Conservation (phyloP, 2,329 filamentous ascomycete genomes). For the Paecilomyces niveus region DNA sequence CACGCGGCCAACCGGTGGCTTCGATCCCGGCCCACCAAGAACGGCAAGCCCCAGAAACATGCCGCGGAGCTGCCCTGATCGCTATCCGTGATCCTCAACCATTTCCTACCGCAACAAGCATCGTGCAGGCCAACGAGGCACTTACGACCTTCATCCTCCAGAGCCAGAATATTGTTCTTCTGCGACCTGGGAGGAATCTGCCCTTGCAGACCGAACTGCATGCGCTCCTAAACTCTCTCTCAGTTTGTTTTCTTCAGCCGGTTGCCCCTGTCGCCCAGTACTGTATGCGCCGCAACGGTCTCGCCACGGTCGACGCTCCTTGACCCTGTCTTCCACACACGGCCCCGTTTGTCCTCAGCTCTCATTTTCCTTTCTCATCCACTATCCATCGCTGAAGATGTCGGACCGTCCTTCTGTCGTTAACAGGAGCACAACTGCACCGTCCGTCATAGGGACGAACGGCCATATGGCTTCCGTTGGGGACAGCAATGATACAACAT, state of each 20-base stretch:
- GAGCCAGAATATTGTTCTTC: not conserved
- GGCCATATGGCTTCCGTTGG: conserved; percentile 40
- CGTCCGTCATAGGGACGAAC: conserved; percentile 35
- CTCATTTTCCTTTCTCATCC: conserved; percentile 19
- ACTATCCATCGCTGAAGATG: conserved; percentile 18
- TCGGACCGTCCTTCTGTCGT: conserved; percentile 17
- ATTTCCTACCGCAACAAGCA: not conserved
- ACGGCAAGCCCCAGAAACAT: not conserved
- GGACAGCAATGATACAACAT: conserved; percentile 27
- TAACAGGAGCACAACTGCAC: conserved; percentile 24
- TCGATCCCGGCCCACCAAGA: not conserved
- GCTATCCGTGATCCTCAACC: not conserved
- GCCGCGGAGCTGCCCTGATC: not conserved
- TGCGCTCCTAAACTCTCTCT: not conserved
- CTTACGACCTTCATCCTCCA: not conserved
- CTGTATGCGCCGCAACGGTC: not conserved
- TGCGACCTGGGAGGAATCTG: not conserved
- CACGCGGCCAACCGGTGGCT: not conserved
- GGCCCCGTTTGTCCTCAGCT: not conserved
- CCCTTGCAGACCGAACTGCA: not conserved
- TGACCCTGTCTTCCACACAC: not conserved
- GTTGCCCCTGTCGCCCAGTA: not conserved
- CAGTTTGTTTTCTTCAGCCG: not conserved
- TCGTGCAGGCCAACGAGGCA: not conserved
- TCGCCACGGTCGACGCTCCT: not conserved